Evolutionary conservation across 2,329 filamentous ascomycete species (phyloP).

Genomic region (Pseudogymnoascus sp.): DNA sequence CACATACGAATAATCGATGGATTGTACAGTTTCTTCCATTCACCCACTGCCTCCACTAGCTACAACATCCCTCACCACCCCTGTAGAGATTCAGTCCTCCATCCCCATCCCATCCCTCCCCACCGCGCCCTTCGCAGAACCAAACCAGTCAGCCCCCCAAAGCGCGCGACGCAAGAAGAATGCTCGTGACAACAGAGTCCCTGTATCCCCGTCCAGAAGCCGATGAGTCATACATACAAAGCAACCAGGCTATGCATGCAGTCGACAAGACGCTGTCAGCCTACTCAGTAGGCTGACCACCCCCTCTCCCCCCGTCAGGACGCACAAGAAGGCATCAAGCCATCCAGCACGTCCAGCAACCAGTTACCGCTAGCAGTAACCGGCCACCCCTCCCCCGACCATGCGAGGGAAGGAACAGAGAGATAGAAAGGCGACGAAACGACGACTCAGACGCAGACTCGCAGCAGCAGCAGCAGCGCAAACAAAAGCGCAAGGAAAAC

Average conservation of each 20-base stretch:
- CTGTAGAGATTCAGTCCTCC: not conserved
- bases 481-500: conserved; percentile 1
- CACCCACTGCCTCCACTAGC: not conserved
- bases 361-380: not conserved
- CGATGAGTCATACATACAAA: not conserved
- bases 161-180: not conserved
- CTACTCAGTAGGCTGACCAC: not conserved
- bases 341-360: not conserved
- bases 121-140: not conserved
- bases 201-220: not conserved
- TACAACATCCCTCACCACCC: not conserved
- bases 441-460: not conserved
- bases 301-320: not conserved
- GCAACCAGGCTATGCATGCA: conserved; percentile 5
- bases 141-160: conserved; percentile 5
- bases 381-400: not conserved
- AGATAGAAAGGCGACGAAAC: not conserved
- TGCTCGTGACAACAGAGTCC: not conserved
- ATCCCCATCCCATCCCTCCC: not conserved
- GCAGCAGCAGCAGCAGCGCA: conserved; percentile 2
- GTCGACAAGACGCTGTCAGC: not conserved
- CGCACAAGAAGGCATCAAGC: not conserved
- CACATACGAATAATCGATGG: not conserved
- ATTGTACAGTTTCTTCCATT: not conserved
- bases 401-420: not conserved